Evolutionary conservation across 2,329 filamentous ascomycete species (phyloP).

Genomic region (Xylaria hypoxylon): DNA sequence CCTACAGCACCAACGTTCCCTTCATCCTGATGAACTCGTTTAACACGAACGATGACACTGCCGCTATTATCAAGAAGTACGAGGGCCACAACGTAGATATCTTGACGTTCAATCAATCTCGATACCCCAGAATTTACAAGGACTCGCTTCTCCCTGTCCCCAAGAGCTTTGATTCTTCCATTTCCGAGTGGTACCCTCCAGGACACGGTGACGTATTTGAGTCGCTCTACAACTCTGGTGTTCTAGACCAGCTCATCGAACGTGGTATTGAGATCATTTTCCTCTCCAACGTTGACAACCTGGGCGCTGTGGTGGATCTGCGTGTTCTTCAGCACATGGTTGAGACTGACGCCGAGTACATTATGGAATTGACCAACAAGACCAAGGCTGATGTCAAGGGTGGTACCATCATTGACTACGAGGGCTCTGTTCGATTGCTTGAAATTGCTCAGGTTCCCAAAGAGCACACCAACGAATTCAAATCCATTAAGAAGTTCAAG

Average conservation of each 20-base stretch:
- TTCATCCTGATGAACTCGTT: constrained; percentile 99
- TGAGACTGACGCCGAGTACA: constrained; percentile 96
- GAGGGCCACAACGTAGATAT: constrained; percentile 99
- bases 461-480: constrained; percentile 99
- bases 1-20: constrained; percentile 95
- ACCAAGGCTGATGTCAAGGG: constrained; percentile 99
- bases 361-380: constrained; percentile 99
- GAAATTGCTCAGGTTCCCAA: constrained; percentile 99
- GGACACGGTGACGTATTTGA: constrained; percentile 99
- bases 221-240: constrained; percentile 98
- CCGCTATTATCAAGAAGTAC: constrained; percentile 99
- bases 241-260: constrained; percentile 94
- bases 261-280: constrained; percentile 98
- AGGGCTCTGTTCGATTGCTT: constrained; percentile 93
- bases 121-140: constrained; percentile 97
- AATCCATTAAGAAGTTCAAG: constrained; percentile 99
- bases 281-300: constrained; percentile 98
- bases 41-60: constrained; percentile 98
- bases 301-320: constrained; percentile 96
- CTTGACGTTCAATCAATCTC: constrained; percentile 99
- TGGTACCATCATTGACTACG: constrained; percentile 99
- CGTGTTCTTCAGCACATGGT: constrained; percentile 99
- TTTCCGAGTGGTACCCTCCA: constrained; percentile 98
- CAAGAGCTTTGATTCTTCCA: constrained; percentile 86
- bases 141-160: constrained; percentile 96